phyloP scores from a whole-genome alignment of 305 asterid genomes.

The Plantago lanceolata region DNA sequence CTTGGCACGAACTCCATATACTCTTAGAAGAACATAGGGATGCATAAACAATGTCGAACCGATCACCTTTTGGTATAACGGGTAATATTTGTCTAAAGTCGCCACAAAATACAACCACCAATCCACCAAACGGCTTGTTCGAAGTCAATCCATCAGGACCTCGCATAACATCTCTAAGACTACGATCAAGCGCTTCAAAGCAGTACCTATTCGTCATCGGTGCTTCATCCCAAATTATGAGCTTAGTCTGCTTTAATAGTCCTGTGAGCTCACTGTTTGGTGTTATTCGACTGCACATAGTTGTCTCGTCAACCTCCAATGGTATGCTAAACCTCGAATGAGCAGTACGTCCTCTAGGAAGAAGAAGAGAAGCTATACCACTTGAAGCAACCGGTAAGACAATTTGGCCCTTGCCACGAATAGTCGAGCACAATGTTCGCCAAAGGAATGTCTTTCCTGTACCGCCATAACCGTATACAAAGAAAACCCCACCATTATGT shows the following conservation, averaged over 20 bases:
- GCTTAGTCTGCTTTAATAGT: too few relatives aligned
- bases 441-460: neutral
- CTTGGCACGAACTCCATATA: neutral
- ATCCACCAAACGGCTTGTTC: neutral
- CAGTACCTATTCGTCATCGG: neutral
- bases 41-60: neutral
- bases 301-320: too few relatives aligned
- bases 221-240: neutral
- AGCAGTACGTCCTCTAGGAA: neutral
- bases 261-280: neutral
- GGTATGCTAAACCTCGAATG: neutral
- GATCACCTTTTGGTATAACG: neutral
- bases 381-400: neutral
- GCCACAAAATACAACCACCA: neutral
- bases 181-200: neutral
- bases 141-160: neutral
- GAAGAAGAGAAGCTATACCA: too few relatives aligned
- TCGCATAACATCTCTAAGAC: neutral
- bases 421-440: neutral
- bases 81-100: neutral
- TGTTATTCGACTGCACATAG: neutral
- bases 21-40: neutral
- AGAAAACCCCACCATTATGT: neutral
- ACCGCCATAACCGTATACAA: neutral
- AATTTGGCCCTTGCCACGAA: neutral